Conservation (phyloP, 192 early-diverging fungal genomes). For the Physocladia obscura region DNA sequence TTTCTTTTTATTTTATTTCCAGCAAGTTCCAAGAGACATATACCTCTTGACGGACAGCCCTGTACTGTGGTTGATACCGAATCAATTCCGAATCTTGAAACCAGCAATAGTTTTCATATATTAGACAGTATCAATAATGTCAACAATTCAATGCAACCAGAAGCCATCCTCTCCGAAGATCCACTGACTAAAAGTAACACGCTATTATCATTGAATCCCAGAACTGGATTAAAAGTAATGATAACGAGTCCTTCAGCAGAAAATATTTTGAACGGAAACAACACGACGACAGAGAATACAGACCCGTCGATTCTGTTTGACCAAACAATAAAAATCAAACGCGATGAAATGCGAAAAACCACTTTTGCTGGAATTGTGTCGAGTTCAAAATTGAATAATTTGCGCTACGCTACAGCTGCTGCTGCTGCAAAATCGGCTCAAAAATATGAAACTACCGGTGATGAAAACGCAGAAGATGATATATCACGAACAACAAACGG, state of each 20-base stretch:
- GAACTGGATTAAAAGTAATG: background rate
- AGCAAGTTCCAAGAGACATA: no score
- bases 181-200: no score
- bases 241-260: background rate
- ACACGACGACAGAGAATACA: background rate
- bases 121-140: no score
- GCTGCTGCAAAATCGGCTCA: background rate
- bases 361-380: slow-evolving; percentile 22
- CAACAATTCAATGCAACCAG: no score
- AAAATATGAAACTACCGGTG: background rate
- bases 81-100: no score
- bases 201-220: no score
- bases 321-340: slow-evolving; percentile 14
- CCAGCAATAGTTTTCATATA: no score
- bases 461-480: background rate
- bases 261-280: background rate
- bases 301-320: background rate
- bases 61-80: no score
- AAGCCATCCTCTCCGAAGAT: no score
- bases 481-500: background rate
- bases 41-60: no score
- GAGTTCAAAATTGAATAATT: slow-evolving; percentile 1
- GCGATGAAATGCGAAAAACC: background rate
- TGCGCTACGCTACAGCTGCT: background rate
- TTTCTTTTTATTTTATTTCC: no score